These are phyloP conservation scores for Salix exigua DNA, from an alignment of 345 rosid genomes.

Conservation along the genomic window DNA sequence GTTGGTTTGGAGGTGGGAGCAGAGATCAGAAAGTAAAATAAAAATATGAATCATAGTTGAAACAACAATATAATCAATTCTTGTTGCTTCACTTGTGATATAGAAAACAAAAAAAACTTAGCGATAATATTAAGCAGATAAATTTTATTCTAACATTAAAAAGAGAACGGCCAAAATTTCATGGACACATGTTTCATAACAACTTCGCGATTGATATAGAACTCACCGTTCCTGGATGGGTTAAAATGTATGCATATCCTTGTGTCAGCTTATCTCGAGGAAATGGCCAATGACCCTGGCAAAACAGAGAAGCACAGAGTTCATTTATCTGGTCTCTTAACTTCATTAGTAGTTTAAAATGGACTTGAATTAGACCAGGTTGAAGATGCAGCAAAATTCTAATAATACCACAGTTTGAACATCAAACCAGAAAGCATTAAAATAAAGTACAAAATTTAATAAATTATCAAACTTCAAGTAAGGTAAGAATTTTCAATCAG, in stretches of 20 bases:
- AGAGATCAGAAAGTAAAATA: too few species aligned
- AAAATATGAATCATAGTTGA: too few species aligned
- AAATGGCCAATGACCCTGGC: slow-evolving; percentile 56
- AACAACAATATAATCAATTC: too few species aligned
- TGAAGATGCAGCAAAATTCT: neutral
- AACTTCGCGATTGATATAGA: slow-evolving; percentile 1
- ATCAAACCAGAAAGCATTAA: neutral
- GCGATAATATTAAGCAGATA: too few species aligned
- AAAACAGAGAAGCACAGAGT: neutral
- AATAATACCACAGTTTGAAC: neutral
- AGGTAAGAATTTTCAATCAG: neutral
- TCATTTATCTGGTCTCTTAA: neutral
- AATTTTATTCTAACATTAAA: neutral
- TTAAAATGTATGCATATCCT: slow-evolving; percentile 48
- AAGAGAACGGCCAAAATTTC: neutral
- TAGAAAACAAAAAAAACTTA: too few species aligned
- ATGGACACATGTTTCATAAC: neutral
- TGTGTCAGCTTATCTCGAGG: slow-evolving; percentile 44
- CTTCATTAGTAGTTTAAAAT: neutral
- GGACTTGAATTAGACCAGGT: neutral
- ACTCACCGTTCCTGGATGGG: slow-evolving; percentile 52
- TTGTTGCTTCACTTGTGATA: too few species aligned
- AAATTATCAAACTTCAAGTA: neutral
- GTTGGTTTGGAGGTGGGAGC: too few species aligned
- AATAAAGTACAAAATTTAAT: neutral